A percentile compares a stretch with the other conserved stretches of the same genome.
These are phyloP conservation scores for Annulohypoxylon bovei DNA, from an alignment of 495 filamentous ascomycete species.

Conservation along the genomic window DNA sequence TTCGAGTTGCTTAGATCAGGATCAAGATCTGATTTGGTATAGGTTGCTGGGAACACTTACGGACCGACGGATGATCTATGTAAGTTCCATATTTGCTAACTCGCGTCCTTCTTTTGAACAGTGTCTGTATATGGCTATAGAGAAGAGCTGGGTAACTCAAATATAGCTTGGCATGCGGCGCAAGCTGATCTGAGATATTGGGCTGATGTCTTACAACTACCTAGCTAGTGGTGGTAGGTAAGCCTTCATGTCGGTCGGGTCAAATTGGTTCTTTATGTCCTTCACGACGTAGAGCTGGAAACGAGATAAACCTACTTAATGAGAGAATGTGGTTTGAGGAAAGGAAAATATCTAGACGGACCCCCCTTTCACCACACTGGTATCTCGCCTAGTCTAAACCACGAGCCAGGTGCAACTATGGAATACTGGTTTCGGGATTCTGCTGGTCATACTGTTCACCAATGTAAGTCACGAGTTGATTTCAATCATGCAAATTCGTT, in stretches of 20 bases:
- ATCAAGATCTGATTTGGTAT: background rate
- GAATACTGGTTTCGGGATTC: slow-evolving; percentile 4
- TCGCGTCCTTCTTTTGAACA: background rate
- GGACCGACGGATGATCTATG: background rate
- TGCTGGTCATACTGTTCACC: slow-evolving; percentile 17
- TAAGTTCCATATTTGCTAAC: background rate
- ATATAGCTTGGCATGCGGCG: background rate
- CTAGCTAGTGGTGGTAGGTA: background rate
- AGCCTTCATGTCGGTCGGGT: background rate
- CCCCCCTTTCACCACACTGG: background rate
- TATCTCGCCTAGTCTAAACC: background rate
- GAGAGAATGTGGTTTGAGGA: background rate
- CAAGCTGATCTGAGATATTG: background rate
- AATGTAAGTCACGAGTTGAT: background rate
- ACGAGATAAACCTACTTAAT: background rate
- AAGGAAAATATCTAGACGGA: background rate
- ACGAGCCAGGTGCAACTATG: background rate
- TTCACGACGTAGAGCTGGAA: background rate
- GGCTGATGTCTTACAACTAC: background rate
- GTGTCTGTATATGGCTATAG: background rate
- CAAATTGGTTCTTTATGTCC: background rate
- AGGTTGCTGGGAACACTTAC: background rate
- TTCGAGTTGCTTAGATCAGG: background rate
- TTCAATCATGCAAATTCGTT: slow-evolving; percentile 32
- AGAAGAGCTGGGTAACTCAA: background rate